Conservation (phyloP, 2,329 filamentous ascomycete genomes). For the Trichophyton schoenleinii region DNA sequence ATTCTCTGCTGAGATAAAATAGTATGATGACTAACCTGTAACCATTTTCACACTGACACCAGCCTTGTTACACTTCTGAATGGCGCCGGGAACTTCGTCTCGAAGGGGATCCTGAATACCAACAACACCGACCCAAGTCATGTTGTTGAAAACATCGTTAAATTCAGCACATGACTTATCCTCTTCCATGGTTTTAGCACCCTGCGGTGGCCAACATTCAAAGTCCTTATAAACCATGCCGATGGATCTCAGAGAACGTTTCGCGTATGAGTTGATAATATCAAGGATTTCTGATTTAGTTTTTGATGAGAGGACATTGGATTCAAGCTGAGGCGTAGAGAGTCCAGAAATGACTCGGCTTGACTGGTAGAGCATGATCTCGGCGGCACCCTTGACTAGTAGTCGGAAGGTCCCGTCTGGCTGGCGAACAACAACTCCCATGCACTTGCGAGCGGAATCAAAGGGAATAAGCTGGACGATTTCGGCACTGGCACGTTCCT, state of each 20-base stretch:
- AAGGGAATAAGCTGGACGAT: conserved; percentile 60
- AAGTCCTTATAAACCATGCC: conserved; percentile 63
- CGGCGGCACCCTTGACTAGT: conserved; percentile 38
- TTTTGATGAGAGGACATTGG: conserved; percentile 19
- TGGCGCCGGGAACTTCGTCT: conserved; percentile 54
- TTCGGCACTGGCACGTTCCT: conserved; percentile 49
- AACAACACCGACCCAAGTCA: conserved; percentile 60
- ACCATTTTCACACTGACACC: conserved; percentile 64
- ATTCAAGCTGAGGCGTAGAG: conserved; percentile 16
- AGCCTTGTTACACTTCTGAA: conserved; percentile 53
- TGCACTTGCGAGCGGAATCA: conserved; percentile 61
- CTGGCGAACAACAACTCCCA: conserved; percentile 36
- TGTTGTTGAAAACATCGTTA: conserved; percentile 55
- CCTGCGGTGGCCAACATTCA: conserved; percentile 51
- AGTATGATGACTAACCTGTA: conserved; percentile 33
- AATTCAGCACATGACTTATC: conserved; percentile 53
- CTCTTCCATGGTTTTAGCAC: conserved; percentile 45
- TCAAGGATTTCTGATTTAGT: conserved; percentile 20
- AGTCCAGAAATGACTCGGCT: conserved; percentile 23
- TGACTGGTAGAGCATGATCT: conserved; percentile 32
- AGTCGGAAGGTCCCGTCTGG: conserved; percentile 31
- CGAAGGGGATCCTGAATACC: conserved; percentile 65
- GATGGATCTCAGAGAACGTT: conserved; percentile 59
- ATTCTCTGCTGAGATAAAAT: not conserved
- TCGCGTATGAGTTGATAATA: conserved; percentile 32